These are phyloP conservation scores for Pythium sukuiense DNA, from an alignment of 352 stramenopile genomes.

Conservation along the genomic window DNA sequence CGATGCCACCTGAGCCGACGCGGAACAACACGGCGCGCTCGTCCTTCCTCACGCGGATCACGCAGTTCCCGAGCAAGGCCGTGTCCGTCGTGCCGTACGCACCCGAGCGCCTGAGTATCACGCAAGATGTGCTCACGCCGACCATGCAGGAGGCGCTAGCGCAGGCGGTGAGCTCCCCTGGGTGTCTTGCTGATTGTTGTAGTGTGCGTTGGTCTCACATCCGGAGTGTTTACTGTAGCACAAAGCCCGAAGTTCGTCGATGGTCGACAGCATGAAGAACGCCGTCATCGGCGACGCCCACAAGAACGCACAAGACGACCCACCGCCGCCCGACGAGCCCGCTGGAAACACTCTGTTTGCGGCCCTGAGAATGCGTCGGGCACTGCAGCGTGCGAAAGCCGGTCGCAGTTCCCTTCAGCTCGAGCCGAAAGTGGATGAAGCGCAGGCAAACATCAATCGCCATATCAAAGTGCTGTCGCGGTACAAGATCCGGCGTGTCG, in stretches of 20 bases:
- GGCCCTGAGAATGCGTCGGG: slow-evolving; percentile 50
- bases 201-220: neutral
- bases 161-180: slow-evolving; percentile 32
- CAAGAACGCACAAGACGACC: neutral
- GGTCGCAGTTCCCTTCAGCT: slow-evolving; percentile 10
- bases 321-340: slow-evolving; percentile 10
- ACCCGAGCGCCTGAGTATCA: slow-evolving; percentile 66
- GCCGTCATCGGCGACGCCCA: slow-evolving; percentile 6
- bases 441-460: slow-evolving; percentile 53
- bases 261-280: slow-evolving; percentile 12
- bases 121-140: slow-evolving; percentile 44
- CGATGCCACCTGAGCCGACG: slow-evolving; percentile 6
- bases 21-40: slow-evolving; percentile 24
- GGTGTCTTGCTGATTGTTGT: neutral
- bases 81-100: slow-evolving; percentile 65
- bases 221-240: neutral
- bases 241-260: neutral
- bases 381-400: slow-evolving; percentile 40
- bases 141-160: slow-evolving; percentile 45
- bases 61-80: slow-evolving; percentile 41
- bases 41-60: slow-evolving; percentile 54
- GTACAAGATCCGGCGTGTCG: slow-evolving; percentile 75
- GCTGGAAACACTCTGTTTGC: slow-evolving; percentile 56
- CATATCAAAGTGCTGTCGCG: slow-evolving; percentile 73
- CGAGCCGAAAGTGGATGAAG: slow-evolving; percentile 36